Base-by-base conservation (phyloP, 192 early-diverging fungal genomes). In the Oehlia diaphana region DNA sequence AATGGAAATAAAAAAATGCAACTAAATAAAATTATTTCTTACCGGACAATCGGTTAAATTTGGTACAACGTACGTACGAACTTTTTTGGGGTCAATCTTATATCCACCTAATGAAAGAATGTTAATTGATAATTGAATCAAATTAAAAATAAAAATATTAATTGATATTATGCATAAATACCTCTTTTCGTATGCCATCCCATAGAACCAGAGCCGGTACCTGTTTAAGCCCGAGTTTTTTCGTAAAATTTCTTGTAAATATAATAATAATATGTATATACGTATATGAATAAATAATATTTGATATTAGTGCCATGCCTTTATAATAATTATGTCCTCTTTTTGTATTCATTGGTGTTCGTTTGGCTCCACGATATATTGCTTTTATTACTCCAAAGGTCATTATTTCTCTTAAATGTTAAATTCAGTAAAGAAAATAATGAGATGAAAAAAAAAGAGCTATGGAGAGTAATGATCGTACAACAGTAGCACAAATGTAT, bases 251-350 rank as follows among this genome's bases (percentile, higher is more conserved):
- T 35, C 19, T 39, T 13, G 14, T 21, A 31, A 23, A 26, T 26
- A 26, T 26, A 26, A 26, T 53, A 2, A 21, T 5, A 8, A 73
- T 10, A 72, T 42, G 47, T 13, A 50, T 42, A 10, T n/a, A 37
- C 8, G 10, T 19, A 1, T 31, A 31, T 31, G 31, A 1, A 31
- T 31, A 31, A 31, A 37, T 16, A 23, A 37, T 72, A 14, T 37
- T 37, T 19, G 13, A 33, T 28, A 16, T 28, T 1, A 50, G 39
- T 10, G 39, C 8, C 44, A 26, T 82, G 87, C 90, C 90, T 84
- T 91, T 91, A 78, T 90, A 91, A 76, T 82, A 86, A 64, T 91
- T 91, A 64, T 87, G 89, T 39, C 90, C 90, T 68, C 86, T 85
- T 77, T 91, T 91, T 39, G 88, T 79, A 28, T 85, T 88, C 82